phyloP scores from a whole-genome alignment of 306 rosid species.

The Cicer pinnatifidum region DNA sequence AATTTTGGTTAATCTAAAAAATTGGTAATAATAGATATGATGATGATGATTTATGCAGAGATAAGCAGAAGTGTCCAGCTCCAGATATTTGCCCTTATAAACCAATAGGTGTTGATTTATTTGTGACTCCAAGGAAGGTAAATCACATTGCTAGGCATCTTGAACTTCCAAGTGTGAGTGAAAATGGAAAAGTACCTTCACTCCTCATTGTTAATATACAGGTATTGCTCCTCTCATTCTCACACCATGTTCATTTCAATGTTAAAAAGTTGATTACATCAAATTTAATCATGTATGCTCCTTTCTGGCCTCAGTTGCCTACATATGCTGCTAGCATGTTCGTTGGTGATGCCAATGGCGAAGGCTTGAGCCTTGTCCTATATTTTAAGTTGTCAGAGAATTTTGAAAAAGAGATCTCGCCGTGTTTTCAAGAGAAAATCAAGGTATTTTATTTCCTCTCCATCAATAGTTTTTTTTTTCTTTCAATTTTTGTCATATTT shows the following conservation, averaged over 20 bases:
- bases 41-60: conserved; percentile 54
- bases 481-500: background rate
- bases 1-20: too few species aligned
- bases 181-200: conserved; percentile 65
- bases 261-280: background rate
- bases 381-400: conserved; percentile 73
- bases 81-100: conserved; percentile 61
- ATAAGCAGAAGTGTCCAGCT: conserved; percentile 77
- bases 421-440: conserved; percentile 59
- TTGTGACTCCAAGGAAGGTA: conserved; percentile 65
- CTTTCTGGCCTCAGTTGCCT: conserved; percentile 62
- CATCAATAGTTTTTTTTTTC: conserved; percentile 5
- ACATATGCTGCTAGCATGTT: conserved; percentile 81
- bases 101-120: conserved; percentile 90
- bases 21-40: too few species aligned
- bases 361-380: conserved; percentile 91
- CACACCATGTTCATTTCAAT: conserved; percentile 1
- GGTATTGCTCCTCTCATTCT: conserved; percentile 51
- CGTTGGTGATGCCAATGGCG: conserved; percentile 76
- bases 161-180: conserved; percentile 73
- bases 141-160: conserved; percentile 83
- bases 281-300: conserved; percentile 13
- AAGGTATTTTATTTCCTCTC: conserved; percentile 54
- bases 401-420: conserved; percentile 68
- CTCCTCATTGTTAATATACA: conserved; percentile 87